Evolutionary conservation across 2,329 filamentous ascomycete genomes (phyloP).

Genomic region (Drechslera avenae): DNA sequence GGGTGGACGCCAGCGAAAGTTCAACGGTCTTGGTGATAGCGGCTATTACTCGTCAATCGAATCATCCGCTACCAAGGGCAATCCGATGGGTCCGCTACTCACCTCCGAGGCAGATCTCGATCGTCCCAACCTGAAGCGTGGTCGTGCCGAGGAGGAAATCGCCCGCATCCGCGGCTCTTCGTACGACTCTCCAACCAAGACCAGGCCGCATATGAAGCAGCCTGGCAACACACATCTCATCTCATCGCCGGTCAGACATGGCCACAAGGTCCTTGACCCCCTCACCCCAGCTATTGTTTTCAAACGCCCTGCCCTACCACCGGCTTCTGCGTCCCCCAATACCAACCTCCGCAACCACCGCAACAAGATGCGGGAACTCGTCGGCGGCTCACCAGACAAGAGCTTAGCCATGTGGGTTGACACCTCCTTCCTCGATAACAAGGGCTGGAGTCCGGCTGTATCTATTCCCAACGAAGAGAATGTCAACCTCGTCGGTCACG

Average conservation of each 20-base stretch:
- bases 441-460: constrained; percentile 68
- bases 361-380: constrained; percentile 77
- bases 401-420: constrained; percentile 59
- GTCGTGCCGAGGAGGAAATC: constrained; percentile 94
- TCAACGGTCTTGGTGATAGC: constrained; percentile 84
- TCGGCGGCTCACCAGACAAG: constrained; percentile 74
- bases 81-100: constrained; percentile 66
- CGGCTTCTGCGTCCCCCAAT: constrained; percentile 84
- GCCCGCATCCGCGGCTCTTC: constrained; percentile 89
- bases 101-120: constrained; percentile 77
- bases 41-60: constrained; percentile 97
- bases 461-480: constrained; percentile 64
- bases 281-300: constrained; percentile 85
- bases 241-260: constrained; percentile 51
- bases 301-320: constrained; percentile 67
- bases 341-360: constrained; percentile 90
- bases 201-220: constrained; percentile 61
- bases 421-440: constrained; percentile 51
- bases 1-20: constrained; percentile 75
- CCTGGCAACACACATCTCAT: constrained; percentile 38
- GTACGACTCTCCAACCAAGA: constrained; percentile 85
- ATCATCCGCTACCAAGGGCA: constrained; percentile 81
- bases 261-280: constrained; percentile 54
- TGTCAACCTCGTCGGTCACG: constrained; percentile 56
- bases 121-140: constrained; percentile 80